Percentiles rank a stretch among this genome's conserved stretches.
Conservation (phyloP, 1,284 basidiomycete genomes). For the Trichosporon sp. region DNA sequence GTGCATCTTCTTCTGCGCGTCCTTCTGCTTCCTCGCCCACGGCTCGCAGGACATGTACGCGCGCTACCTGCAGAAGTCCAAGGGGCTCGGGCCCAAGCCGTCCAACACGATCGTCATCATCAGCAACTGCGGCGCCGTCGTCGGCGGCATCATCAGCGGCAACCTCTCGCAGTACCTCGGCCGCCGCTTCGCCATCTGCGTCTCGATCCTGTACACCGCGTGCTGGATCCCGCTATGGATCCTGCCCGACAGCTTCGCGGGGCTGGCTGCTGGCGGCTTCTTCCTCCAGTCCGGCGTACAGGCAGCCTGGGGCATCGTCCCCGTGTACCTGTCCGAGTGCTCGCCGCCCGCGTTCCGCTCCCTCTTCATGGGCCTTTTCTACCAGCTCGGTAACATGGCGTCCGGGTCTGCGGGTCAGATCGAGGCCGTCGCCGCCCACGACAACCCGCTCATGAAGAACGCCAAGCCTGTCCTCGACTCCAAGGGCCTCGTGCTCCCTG, state of each 20-base stretch:
- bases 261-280: slow-evolving; percentile 46
- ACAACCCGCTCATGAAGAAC: slow-evolving; percentile 8
- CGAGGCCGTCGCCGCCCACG: slow-evolving; percentile 64
- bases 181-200: slow-evolving; percentile 59
- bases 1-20: slow-evolving; percentile 57
- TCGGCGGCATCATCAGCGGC: slow-evolving; percentile 73
- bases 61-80: slow-evolving; percentile 26
- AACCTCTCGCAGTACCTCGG: slow-evolving; percentile 77
- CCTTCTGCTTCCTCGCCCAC: slow-evolving; percentile 81
- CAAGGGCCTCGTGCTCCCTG: slow-evolving; percentile 49
- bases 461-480: slow-evolving; percentile 28
- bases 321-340: slow-evolving; percentile 69
- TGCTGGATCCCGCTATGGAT: slow-evolving; percentile 68
- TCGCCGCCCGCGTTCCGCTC: slow-evolving; percentile 80
- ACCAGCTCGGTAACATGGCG: slow-evolving; percentile 64
- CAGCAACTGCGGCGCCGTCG: slow-evolving; percentile 61
- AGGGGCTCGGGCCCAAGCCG: slow-evolving; percentile 48
- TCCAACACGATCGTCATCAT: slow-evolving; percentile 83
- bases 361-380: slow-evolving; percentile 85
- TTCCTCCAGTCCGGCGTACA: slow-evolving; percentile 82
- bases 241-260: slow-evolving; percentile 55
- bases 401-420: slow-evolving; percentile 85
- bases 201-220: slow-evolving; percentile 55
- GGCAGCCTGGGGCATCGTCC: slow-evolving; percentile 56
- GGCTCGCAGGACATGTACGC: slow-evolving; percentile 55